Conservation (phyloP, 2,329 filamentous ascomycete species). For the Phialophora expanda region DNA sequence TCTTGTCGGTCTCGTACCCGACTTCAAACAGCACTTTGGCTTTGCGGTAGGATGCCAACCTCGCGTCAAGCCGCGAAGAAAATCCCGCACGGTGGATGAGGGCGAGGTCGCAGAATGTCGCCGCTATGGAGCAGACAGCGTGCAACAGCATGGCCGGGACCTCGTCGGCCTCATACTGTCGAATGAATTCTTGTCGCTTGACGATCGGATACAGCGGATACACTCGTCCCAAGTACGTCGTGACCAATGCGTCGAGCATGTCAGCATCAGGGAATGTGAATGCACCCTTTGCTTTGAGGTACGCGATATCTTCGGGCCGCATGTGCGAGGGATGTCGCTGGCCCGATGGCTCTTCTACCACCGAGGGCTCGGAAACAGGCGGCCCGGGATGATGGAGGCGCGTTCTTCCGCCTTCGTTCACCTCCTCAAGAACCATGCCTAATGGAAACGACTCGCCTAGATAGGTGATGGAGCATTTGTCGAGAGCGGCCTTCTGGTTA, state of each 20-base stretch:
- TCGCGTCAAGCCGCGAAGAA: neutral
- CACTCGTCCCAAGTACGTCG: conserved; percentile 1
- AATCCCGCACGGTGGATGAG: conserved; percentile 7
- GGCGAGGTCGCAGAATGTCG: conserved; percentile 14
- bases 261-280: neutral
- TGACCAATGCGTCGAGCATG: neutral
- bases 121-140: conserved; percentile 4
- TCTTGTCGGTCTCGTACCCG: conserved; percentile 19
- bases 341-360: neutral
- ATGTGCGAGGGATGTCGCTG: conserved; percentile 9
- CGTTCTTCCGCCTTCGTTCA: neutral
- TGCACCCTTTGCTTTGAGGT: neutral
- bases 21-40: conserved; percentile 18
- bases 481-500: no score
- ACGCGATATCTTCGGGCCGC: conserved; percentile 5
- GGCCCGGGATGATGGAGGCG: neutral
- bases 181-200: conserved; percentile 1
- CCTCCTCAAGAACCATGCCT: neutral
- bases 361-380: neutral
- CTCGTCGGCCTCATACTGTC: conserved; percentile 1
- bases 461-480: no score
- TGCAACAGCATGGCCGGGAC: conserved; percentile 19
- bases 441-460: neutral
- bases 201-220: conserved; percentile 21
- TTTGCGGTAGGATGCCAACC: conserved; percentile 2